Evolutionary conservation across 441 rosid genomes (phyloP), one percentile per base, ranked within the genome.

Genomic region (Adansonia madagascariensis): DNA sequence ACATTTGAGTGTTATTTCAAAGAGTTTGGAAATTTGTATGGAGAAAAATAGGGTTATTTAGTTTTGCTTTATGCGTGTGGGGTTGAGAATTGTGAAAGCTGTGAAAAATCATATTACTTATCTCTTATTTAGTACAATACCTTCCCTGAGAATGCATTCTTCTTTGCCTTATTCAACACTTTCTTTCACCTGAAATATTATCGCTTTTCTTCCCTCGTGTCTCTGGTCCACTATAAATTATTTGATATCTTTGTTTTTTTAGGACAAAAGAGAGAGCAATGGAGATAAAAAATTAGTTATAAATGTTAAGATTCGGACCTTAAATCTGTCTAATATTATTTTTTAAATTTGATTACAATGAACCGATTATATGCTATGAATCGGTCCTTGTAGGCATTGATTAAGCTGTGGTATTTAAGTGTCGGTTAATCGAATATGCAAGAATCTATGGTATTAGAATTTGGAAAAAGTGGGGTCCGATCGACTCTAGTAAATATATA

Each of bases 81-180:
- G 8, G 7, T 44, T 1, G 6, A 15, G 20, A 53, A 53, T 53
- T 15, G 8, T 53, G 59, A 53, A 53, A 53, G 20, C 7, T n/a
- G n/a, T 39, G 43, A 27, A 27, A 5, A 3, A 6, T 53, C 47
- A 6, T 35, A 15, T 63, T 63, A 63, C 39, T 62, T 17, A 4
- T 62, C 7, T 31, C 7, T 3, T 35, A 12, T 31, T 31, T 62
- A 14, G 14, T 27, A 12, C 4, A 14, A 18, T 44, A 20, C 71
- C 55, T 55, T 67, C 55, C 35, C n/a, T 46, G 9, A 44, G 46
- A 67, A 46, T 53, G 71, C 71, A 67, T 4, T 67, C 35, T 5
- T 67, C n/a, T 10, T 44, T 44, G 71, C 53, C 71, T 18, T 67
- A 44, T 67, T 43, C 31, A 17, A 43, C n/a, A 5, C 2, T 66